phyloP scores from a whole-genome alignment of 2,329 filamentous ascomycete species.

The Dothideomycetes sp. region DNA sequence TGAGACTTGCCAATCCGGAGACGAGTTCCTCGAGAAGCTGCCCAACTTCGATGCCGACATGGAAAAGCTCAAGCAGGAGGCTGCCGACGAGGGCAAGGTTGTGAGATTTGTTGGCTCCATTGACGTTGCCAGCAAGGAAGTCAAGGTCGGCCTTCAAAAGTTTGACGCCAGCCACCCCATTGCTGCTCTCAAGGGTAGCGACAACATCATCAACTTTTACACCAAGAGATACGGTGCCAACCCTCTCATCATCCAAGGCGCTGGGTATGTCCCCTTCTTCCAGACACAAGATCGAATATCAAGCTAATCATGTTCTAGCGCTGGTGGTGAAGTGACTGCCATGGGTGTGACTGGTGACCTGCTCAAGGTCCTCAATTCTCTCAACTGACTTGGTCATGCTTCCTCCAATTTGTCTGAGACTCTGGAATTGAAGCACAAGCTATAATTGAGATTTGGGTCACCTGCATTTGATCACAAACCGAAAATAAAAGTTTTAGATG shows the following conservation, averaged over 20 bases:
- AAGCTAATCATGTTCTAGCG: conserved; percentile 27
- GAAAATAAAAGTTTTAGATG: too few species aligned
- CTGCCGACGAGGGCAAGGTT: conserved; percentile 79
- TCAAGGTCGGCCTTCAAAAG: conserved; percentile 88
- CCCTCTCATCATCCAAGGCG: conserved; percentile 88
- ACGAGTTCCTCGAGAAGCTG: conserved; percentile 75
- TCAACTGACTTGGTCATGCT: conserved; percentile 25
- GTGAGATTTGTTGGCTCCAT: conserved; percentile 91
- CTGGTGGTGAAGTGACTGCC: conserved; percentile 88
- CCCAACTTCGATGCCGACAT: conserved; percentile 80
- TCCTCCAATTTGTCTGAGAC: background rate
- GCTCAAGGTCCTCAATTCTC: conserved; percentile 71
- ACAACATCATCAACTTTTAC: conserved; percentile 99
- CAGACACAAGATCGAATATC: background rate
- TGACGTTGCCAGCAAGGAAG: conserved; percentile 65
- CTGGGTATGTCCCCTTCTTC: conserved; percentile 40
- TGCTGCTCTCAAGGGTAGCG: conserved; percentile 87
- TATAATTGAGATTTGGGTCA: too few species aligned
- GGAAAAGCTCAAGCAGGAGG: conserved; percentile 77
- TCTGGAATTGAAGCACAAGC: background rate
- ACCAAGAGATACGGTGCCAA: conserved; percentile 87
- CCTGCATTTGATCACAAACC: too few species aligned
- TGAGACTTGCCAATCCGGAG: conserved; percentile 62
- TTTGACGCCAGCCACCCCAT: conserved; percentile 78
- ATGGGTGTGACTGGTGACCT: conserved; percentile 96